Evolutionary conservation across 2,329 filamentous ascomycete genomes (phyloP).

Genomic region (Xylaria sp.): DNA sequence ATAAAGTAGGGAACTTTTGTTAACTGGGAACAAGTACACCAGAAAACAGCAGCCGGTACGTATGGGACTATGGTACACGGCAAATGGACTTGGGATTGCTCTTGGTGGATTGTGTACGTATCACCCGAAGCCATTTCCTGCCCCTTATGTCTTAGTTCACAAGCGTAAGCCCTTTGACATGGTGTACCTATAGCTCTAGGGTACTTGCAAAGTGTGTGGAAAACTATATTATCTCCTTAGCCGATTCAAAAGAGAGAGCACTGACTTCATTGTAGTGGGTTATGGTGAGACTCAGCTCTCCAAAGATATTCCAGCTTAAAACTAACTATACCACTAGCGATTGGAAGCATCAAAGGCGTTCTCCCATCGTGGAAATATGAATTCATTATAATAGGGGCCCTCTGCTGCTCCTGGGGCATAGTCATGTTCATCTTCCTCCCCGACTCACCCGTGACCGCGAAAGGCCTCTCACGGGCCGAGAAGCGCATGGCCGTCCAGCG

Average conservation of each 20-base stretch:
- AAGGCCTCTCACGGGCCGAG: constrained; percentile 49
- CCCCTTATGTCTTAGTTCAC: background rate
- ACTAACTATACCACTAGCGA: constrained; percentile 29
- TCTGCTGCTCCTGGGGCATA: constrained; percentile 40
- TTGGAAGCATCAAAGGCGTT: constrained; percentile 54
- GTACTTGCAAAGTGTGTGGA: background rate
- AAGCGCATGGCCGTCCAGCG: constrained; percentile 43
- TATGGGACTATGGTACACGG: constrained; percentile 58
- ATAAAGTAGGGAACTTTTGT: background rate
- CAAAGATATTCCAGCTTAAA: background rate
- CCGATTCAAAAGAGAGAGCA: background rate
- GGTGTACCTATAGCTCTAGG: background rate
- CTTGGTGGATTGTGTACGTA: constrained; percentile 44
- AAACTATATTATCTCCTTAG: background rate
- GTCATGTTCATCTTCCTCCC: constrained; percentile 48
- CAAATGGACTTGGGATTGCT: constrained; percentile 58
- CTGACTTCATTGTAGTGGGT: constrained; percentile 42
- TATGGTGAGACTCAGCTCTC: constrained; percentile 41
- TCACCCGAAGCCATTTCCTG: background rate
- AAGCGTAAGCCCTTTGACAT: background rate
- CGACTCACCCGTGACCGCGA: constrained; percentile 54
- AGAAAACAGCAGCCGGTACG: constrained; percentile 58
- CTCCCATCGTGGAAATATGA: constrained; percentile 51
- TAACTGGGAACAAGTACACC: constrained; percentile 44
- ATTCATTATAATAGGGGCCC: constrained; percentile 45